Percentiles rank a stretch among this genome's conserved stretches.
Evolutionary conservation across 495 filamentous ascomycete species (phyloP).

Genomic region (Trichoderma parareesei): DNA sequence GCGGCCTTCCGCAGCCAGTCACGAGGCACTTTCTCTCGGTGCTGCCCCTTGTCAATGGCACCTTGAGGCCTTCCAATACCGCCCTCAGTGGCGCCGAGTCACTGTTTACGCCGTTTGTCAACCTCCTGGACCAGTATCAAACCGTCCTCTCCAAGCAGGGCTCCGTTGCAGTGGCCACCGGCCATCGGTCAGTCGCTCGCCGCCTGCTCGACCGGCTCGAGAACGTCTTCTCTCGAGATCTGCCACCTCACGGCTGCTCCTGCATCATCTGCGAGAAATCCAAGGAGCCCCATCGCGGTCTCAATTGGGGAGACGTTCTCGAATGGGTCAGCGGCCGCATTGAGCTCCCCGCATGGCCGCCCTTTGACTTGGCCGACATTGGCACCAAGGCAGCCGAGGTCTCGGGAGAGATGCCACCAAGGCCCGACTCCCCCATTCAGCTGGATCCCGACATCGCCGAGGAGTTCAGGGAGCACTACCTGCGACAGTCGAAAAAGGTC

Average conservation of each 20-base stretch:
- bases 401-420: conserved; percentile 28
- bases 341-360: conserved; percentile 80
- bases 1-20: conserved; percentile 60
- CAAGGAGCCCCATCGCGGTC: conserved; percentile 49
- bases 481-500: conserved; percentile 80
- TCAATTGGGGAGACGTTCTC: conserved; percentile 96
- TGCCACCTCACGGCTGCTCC: conserved; percentile 69
- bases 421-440: conserved; percentile 61
- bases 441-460: conserved; percentile 88
- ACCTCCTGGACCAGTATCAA: conserved; percentile 76
- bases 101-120: conserved; percentile 71
- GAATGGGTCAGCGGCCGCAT: conserved; percentile 84
- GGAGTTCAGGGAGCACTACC: conserved; percentile 80
- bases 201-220: conserved; percentile 87
- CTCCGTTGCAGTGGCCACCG: conserved; percentile 90
- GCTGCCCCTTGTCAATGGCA: conserved; percentile 39
- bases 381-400: conserved; percentile 45
- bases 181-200: conserved; percentile 89
- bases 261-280: conserved; percentile 67
- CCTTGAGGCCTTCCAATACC: conserved; percentile 38
- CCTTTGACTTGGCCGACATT: conserved; percentile 65
- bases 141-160: conserved; percentile 74
- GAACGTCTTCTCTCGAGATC: conserved; percentile 84
- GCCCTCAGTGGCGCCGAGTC: conserved; percentile 50
- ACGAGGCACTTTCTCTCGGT: conserved; percentile 57